Conservation (phyloP, 176 grass and related monocot genomes). For the Triticum timopheevii region DNA sequence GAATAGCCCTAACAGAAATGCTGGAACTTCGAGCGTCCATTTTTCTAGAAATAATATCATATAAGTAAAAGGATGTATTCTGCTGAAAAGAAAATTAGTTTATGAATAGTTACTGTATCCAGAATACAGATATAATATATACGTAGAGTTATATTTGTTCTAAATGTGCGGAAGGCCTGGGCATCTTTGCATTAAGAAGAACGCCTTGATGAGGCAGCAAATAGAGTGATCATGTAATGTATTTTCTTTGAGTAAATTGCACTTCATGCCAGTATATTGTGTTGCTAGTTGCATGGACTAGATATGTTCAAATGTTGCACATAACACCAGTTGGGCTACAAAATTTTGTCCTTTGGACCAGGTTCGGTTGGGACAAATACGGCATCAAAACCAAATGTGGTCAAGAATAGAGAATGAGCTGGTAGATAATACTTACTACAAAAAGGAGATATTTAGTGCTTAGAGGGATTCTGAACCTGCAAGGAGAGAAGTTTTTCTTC, state of each 20-base stretch:
- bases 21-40: background rate
- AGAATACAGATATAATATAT: background rate
- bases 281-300: constrained; percentile 1
- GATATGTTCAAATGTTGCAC: background rate
- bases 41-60: too few species aligned
- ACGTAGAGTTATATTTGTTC: background rate
- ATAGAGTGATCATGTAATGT: background rate
- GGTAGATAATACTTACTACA: background rate
- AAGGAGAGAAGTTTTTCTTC: constrained; percentile 43
- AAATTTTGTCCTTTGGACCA: background rate
- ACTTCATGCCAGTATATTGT: background rate
- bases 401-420: background rate
- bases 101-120: background rate
- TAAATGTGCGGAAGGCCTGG: background rate
- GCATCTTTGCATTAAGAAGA: background rate
- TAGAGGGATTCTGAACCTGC: constrained; percentile 31
- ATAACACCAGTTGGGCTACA: background rate
- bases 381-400: too few species aligned
- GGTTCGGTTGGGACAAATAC: background rate
- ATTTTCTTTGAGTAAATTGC: background rate
- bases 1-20: too few species aligned
- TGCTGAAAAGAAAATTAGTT: background rate
- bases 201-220: background rate
- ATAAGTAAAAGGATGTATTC: background rate
- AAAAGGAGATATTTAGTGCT: background rate